Evolutionary conservation across 2,329 filamentous ascomycete species (phyloP).

Genomic region (Cladophialophora immunda): DNA sequence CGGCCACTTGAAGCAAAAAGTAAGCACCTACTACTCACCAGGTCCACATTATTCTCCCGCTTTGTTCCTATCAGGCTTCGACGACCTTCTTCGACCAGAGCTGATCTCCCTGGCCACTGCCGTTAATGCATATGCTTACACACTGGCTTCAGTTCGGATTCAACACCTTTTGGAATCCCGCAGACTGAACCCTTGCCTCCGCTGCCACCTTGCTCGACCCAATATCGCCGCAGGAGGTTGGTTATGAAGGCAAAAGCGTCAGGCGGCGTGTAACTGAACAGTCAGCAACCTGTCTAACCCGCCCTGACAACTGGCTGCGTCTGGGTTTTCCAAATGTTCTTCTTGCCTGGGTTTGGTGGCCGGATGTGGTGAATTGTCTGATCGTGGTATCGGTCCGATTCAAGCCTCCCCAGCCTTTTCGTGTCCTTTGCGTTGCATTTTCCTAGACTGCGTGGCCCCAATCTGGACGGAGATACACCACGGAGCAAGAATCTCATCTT

Average conservation of each 20-base stretch:
- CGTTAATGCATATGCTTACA: background rate
- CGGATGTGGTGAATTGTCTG: background rate
- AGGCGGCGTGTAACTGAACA: background rate
- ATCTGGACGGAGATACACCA: background rate
- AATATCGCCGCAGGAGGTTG: background rate
- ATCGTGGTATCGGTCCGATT: background rate
- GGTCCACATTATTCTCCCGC: conserved; percentile 6
- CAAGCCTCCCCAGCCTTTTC: conserved; percentile 3
- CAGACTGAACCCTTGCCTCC: background rate
- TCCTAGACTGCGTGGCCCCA: background rate
- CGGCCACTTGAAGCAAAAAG: background rate
- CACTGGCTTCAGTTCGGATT: background rate
- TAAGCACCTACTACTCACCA: background rate
- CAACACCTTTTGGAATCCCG: background rate
- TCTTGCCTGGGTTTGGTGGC: background rate
- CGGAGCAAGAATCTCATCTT: background rate
- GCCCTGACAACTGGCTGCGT: background rate
- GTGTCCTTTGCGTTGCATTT: background rate
- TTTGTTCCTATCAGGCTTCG: conserved; percentile 4
- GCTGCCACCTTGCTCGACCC: background rate
- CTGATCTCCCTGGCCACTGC: background rate
- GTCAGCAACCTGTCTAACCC: background rate
- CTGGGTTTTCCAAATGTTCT: conserved; percentile 5
- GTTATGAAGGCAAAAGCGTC: background rate
- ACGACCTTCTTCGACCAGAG: background rate